These are phyloP conservation scores for Plectosphaerella plurivora DNA, from an alignment of 2,329 filamentous ascomycete species.

Conservation along the genomic window DNA sequence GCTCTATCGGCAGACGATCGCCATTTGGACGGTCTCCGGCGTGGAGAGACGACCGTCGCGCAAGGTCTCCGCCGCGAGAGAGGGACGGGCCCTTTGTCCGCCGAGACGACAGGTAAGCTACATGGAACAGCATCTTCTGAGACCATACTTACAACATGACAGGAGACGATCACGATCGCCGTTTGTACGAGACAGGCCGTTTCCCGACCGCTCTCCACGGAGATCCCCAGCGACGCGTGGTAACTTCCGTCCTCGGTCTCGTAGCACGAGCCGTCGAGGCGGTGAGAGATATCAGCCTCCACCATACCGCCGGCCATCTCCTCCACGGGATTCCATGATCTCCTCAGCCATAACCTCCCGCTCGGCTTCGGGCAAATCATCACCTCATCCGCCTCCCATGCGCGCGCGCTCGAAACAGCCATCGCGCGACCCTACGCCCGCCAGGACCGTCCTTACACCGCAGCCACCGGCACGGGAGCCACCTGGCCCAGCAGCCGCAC, in stretches of 20 bases:
- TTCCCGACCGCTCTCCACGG: conserved; percentile 29
- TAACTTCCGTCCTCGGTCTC: conserved; percentile 49
- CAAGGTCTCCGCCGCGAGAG: conserved; percentile 10
- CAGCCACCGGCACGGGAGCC: conserved; percentile 13
- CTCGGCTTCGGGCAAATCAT: conserved; percentile 45
- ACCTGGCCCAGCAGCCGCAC: conserved; percentile 9
- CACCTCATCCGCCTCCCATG: conserved; percentile 43
- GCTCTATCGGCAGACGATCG: conserved; percentile 26
- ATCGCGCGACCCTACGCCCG: conserved; percentile 34
- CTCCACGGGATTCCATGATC: conserved; percentile 42
- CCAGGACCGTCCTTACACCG: conserved; percentile 11
- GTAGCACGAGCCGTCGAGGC: conserved; percentile 44
- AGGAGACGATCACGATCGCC: conserved; percentile 54
- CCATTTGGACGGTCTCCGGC: conserved; percentile 21
- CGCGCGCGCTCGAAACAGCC: conserved; percentile 42
- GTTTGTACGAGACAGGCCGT: conserved; percentile 39
- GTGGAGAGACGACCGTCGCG: conserved; percentile 14
- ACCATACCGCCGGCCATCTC: conserved; percentile 41
- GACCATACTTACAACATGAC: conserved; percentile 1
- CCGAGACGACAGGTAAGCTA: conserved; percentile 34
- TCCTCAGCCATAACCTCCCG: conserved; percentile 47
- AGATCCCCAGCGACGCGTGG: conserved; percentile 32
- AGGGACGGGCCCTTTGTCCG: conserved; percentile 26
- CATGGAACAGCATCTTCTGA: background rate
- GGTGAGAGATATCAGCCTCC: conserved; percentile 26